Base-by-base conservation (phyloP, 2,329 filamentous ascomycete genomes). In the Exutisphaerella laricina region DNA sequence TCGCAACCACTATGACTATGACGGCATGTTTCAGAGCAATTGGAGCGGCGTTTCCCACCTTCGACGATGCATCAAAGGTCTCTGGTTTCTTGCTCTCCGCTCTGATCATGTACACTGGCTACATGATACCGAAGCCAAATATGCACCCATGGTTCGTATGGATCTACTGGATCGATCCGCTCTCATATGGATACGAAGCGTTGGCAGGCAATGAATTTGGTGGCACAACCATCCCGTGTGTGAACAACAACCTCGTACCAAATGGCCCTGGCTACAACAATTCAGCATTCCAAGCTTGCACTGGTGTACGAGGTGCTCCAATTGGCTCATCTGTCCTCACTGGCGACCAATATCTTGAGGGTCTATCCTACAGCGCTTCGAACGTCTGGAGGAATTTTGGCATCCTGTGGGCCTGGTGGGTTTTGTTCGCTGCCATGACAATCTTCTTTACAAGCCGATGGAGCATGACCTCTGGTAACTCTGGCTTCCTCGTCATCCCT, bases 121-220 rank as follows among this genome's bases (percentile, higher is more conserved):
- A 61, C 40, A 50, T 60, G 39, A 56, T 63, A 23, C 57, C 61
- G 9, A 57, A 58, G 46, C 54, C 55, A 1, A 44, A 59, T 17
- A 62, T 66, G 58, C 57, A 77, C 46, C 71, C 71, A 0, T 77
- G 74, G 73, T 70, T 77, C 33, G 67, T 66, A 9, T 72, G 70
- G 69, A 59, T 64, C 13, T 58, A 55, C 40, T 54, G 87, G 87
- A 78, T 94, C 49, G 83, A 62, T 23, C 60, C 60, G 1, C 16
- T 63, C 3, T 35, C 49, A 0, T 65, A 64, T 41, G 60, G 47
- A 9, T 64, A 61, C 32, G 62, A 86, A 50, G 75, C 75, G 0
- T 61, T 88, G 0, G 70, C 87, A 56, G 70, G 79, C 0, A 88
- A 88, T 53, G 74, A 77, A 58, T 83, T 85, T 53, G 74, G 78